Conservation (phyloP, 2,329 filamentous ascomycete genomes). For the Diaporthe ilicicola region DNA sequence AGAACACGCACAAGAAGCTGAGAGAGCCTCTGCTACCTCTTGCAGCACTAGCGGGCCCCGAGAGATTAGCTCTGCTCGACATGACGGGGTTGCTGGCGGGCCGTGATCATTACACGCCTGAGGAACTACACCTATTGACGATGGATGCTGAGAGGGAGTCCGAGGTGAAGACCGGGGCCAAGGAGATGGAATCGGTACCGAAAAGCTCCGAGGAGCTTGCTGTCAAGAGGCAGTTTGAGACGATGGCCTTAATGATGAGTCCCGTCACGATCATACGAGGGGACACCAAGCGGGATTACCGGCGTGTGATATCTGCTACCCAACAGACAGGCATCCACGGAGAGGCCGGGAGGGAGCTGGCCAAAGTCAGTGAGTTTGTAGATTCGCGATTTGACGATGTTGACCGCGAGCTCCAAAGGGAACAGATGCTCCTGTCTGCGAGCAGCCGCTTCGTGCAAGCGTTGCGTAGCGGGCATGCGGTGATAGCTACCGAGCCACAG, state of each 20-base stretch:
- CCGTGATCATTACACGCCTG: not conserved
- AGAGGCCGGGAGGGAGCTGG: not conserved
- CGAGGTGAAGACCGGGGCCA: not conserved
- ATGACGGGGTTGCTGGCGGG: constrained; percentile 6
- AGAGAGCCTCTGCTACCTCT: not conserved
- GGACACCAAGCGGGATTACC: not conserved
- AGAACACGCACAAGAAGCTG: not conserved
- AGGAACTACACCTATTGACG: not conserved
- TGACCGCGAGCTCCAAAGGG: not conserved
- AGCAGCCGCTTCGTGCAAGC: constrained; percentile 9
- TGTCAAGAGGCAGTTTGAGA: not conserved
- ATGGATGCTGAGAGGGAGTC: not conserved
- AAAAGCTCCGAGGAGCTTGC: not conserved
- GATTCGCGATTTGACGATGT: not conserved
- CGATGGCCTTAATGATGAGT: not conserved
- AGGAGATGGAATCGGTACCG: not conserved
- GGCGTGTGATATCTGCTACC: not conserved
- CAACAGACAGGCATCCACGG: not conserved
- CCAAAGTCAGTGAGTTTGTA: not conserved
- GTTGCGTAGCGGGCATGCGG: not conserved
- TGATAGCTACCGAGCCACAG: not conserved
- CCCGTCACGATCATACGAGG: constrained; percentile 3
- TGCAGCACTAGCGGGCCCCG: not conserved
- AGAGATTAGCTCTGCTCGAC: not conserved
- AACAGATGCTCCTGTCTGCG: constrained; percentile 7